Evolutionary conservation across 1,284 basidiomycete species (phyloP), one percentile per base, ranked within the genome.

Genomic region (Trametes hirsuta): DNA sequence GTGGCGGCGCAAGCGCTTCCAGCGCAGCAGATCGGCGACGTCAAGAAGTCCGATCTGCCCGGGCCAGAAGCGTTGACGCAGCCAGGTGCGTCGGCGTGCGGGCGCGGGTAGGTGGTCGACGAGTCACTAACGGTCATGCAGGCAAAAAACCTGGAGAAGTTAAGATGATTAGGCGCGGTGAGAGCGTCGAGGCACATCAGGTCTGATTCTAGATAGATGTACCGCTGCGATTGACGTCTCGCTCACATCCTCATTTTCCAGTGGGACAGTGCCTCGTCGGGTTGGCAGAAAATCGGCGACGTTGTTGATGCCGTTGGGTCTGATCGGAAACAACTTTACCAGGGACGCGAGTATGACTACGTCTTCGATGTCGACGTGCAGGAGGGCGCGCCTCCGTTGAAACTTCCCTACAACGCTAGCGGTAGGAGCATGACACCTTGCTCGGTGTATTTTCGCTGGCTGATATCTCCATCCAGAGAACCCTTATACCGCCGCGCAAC

Each of bases 301-400:
- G 96, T 99, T 4, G 94, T 97, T 3, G 97, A 97, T 70, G 94
- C 94, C 15, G 92, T 97, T 47, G 94, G 95, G 9, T 86, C 89
- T 47, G 86, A 87, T 8, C 83, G 91, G 61, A 98, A 94, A 75
- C 94, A 97, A 74, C 81, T 97, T 5, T 91, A 92, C 73, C 76
- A 93, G 66, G 97, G 97, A 34, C 90, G 90, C 72, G 97, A 98
- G 76, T 99, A 96, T 71, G 97, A 99, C 77, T 97, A 98, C 70
- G 97, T 99, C 8, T 99, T 99, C 70, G 96, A 98, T 70, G 96
- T 99, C 18, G 97, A 98, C 71, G 91, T 98, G 30, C 84, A 94
- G 65, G 97, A 98, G 65, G 97, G 95, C 6, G 87, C 86, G 22
- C 96, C 97, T 6, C 90, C 95, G 6, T 81, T 99, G 64, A 98